Percentiles rank a stretch among this genome's conserved stretches.
phyloP scores from a whole-genome alignment of 2,329 filamentous ascomycete species.

The Hypomyces perniciosus region DNA sequence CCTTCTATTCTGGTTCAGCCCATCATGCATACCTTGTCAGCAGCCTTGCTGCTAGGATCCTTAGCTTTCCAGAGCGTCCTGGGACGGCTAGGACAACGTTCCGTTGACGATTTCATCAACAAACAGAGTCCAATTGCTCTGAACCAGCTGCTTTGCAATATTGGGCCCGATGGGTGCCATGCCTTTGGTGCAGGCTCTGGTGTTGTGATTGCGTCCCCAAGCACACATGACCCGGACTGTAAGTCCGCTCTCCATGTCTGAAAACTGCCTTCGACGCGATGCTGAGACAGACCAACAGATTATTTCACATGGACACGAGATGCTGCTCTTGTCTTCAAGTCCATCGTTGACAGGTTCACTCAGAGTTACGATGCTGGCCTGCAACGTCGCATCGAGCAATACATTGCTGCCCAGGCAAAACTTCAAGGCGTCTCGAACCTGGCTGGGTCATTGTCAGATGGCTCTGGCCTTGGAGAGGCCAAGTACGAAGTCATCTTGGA shows the following conservation, averaged over 20 bases:
- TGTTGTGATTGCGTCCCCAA: constrained; percentile 52
- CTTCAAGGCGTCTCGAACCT: constrained; percentile 65
- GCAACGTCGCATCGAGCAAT: constrained; percentile 59
- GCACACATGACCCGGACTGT: constrained; percentile 50
- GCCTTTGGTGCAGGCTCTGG: constrained; percentile 42
- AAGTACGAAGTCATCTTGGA: constrained; percentile 64
- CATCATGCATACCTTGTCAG: constrained; percentile 46
- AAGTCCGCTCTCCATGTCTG: constrained; percentile 22
- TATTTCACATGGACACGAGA: constrained; percentile 78
- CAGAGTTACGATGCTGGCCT: constrained; percentile 52
- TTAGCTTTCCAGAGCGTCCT: constrained; percentile 46
- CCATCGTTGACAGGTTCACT: constrained; percentile 59
- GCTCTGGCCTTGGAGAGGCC: constrained; percentile 59
- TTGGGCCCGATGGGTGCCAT: constrained; percentile 49
- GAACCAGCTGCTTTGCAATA: constrained; percentile 51
- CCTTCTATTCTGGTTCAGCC: constrained; percentile 24
- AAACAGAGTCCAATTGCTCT: constrained; percentile 48
- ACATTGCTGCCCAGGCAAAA: constrained; percentile 59
- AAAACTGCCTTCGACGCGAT: not conserved
- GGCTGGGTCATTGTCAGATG: constrained; percentile 51
- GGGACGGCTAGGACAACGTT: constrained; percentile 39
- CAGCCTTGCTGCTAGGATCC: constrained; percentile 45
- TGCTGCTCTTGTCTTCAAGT: constrained; percentile 63
- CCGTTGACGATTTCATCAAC: constrained; percentile 48
- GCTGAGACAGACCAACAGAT: constrained; percentile 40